Percentiles rank a stretch among this genome's conserved stretches.
phyloP scores from a whole-genome alignment of 306 rosid species.

The Erythrophleum fordii region DNA sequence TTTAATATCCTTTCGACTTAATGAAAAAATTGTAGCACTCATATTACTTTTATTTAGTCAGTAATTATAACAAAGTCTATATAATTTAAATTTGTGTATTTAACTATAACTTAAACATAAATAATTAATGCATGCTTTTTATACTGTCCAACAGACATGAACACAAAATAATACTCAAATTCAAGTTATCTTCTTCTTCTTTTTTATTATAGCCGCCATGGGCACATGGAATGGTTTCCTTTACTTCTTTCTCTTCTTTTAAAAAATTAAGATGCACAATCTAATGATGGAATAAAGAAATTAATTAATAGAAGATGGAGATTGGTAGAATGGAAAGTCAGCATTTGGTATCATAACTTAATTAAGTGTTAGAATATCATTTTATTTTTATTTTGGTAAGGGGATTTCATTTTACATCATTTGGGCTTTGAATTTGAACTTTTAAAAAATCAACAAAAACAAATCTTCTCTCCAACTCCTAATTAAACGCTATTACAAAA shows the following conservation, averaged over 20 bases:
- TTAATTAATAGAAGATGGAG: slow-evolving; percentile 12
- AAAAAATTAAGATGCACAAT: slow-evolving; percentile 6
- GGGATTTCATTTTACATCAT: too few species aligned
- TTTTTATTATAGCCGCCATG: slow-evolving; percentile 37
- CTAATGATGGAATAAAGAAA: slow-evolving; percentile 20
- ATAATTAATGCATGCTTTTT: background rate
- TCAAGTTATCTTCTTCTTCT: slow-evolving; percentile 20
- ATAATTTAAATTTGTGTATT: background rate
- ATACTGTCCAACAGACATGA: slow-evolving; percentile 34
- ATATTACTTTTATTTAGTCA: slow-evolving; percentile 29
- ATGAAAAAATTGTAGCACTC: slow-evolving; percentile 31
- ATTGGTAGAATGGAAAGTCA: slow-evolving; percentile 28
- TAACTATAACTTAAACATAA: slow-evolving; percentile 20
- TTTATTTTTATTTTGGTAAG: background rate
- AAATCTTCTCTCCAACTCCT: too few species aligned
- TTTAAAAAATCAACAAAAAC: too few species aligned
- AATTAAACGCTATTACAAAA: too few species aligned
- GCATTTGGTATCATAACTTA: background rate
- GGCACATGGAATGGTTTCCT: slow-evolving; percentile 37
- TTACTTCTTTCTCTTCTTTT: slow-evolving; percentile 5
- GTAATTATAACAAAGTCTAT: background rate
- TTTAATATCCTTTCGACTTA: slow-evolving; percentile 28
- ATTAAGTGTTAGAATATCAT: background rate
- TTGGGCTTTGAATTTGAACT: too few species aligned
- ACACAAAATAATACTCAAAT: slow-evolving; percentile 38